Conservation (phyloP, 495 filamentous ascomycete species). For the Talaromyces stipitatus region DNA sequence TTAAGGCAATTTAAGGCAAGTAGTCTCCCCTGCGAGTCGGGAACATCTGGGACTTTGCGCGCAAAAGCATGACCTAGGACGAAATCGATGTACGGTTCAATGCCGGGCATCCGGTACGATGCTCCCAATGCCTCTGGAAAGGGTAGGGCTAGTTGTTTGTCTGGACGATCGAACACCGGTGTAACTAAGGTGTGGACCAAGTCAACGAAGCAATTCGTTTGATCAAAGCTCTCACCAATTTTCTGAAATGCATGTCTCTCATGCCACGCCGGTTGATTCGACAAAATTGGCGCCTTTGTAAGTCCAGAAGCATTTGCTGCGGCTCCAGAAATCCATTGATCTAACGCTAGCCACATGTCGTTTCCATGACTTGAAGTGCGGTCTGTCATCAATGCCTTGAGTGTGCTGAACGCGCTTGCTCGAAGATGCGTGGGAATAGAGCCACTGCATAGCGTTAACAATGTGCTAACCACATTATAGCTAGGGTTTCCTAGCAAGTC, state of each 20-base stretch:
- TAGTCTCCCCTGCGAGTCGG: constrained; percentile 53
- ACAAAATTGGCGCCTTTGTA: constrained; percentile 27
- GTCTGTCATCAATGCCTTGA: constrained; percentile 59
- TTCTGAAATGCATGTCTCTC: constrained; percentile 49
- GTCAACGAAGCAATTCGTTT: constrained; percentile 71
- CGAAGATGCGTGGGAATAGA: constrained; percentile 64
- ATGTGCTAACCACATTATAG: constrained; percentile 53
- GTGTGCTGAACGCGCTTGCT: constrained; percentile 63
- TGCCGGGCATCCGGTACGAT: constrained; percentile 69
- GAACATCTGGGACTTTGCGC: constrained; percentile 48
- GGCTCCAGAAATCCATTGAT: constrained; percentile 60
- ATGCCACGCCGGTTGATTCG: constrained; percentile 35
- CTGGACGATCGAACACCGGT: constrained; percentile 43
- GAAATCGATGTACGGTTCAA: constrained; percentile 91
- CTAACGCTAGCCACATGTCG: constrained; percentile 61
- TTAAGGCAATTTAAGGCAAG: constrained; percentile 71
- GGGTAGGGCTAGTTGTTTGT: constrained; percentile 57
- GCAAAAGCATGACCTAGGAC: constrained; percentile 67
- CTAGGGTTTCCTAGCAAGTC: constrained; percentile 60
- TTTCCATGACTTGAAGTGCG: constrained; percentile 53
- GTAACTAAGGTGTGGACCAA: constrained; percentile 61
- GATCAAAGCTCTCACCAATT: constrained; percentile 63
- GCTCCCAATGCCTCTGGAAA: constrained; percentile 87
- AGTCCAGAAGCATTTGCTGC: constrained; percentile 30
- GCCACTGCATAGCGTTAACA: constrained; percentile 63